Conservation (phyloP, 1,139 yeast genomes). For the Protomyces gravidus region DNA sequence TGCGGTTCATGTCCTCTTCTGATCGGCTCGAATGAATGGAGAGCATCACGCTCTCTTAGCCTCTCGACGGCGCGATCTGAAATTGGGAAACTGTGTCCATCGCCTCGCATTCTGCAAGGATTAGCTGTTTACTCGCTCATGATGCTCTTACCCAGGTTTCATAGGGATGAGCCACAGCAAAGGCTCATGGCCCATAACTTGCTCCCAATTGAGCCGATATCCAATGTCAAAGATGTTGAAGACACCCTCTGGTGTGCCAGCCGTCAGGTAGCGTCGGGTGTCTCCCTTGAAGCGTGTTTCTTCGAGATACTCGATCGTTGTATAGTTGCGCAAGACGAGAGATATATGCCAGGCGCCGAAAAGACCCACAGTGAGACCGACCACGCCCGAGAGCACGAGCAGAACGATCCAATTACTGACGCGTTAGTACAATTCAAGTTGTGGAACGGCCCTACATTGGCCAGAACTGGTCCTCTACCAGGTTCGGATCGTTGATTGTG, state of each 20-base stretch:
- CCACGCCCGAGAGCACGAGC: constrained; percentile 57
- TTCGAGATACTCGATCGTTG: constrained; percentile 80
- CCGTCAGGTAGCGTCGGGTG: constrained; percentile 41
- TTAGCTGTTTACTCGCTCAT: background rate
- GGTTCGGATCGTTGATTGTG: constrained; percentile 12
- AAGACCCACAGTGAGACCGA: constrained; percentile 56
- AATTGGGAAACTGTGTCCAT: constrained; percentile 9
- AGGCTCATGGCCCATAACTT: constrained; percentile 67
- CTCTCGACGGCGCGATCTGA: constrained; percentile 15
- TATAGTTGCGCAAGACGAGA: constrained; percentile 56
- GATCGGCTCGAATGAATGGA: constrained; percentile 12
- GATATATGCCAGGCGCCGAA: constrained; percentile 60
- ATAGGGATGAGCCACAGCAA: constrained; percentile 72
- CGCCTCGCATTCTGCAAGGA: background rate
- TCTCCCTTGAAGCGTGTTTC: constrained; percentile 46
- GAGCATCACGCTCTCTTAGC: constrained; percentile 5
- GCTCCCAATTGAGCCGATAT: constrained; percentile 53
- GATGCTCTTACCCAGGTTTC: background rate
- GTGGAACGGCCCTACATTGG: constrained; percentile 37
- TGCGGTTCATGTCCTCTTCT: background rate
- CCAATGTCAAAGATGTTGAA: constrained; percentile 74
- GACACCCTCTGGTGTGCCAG: constrained; percentile 41
- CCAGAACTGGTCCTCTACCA: constrained; percentile 29
- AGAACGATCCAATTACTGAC: constrained; percentile 52
- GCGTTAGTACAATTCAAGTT: constrained; percentile 40